Percentiles rank a stretch among this genome's conserved stretches.
Conservation (phyloP, 116 monocot species). For the Cymodocea nodosa region DNA sequence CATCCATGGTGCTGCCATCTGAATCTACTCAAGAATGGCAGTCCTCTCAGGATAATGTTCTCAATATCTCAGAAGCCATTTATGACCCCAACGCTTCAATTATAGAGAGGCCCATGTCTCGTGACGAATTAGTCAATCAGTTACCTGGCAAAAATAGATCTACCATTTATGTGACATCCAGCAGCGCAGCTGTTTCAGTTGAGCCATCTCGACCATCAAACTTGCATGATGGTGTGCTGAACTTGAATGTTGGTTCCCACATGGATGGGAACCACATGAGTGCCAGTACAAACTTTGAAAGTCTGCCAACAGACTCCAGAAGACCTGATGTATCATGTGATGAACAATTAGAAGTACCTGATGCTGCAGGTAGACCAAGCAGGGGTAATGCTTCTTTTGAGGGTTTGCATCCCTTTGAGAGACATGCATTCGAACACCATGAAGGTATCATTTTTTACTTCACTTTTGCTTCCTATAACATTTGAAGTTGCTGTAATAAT, state of each 20-base stretch:
- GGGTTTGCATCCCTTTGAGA: slow-evolving; percentile 22
- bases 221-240: slow-evolving; percentile 26
- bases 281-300: slow-evolving; percentile 17
- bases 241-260: slow-evolving; percentile 21
- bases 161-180: slow-evolving; percentile 23
- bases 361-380: slow-evolving; percentile 20
- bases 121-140: slow-evolving; percentile 36
- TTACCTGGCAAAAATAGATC: slow-evolving; percentile 14
- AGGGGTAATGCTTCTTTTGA: slow-evolving; percentile 23
- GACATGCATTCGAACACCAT: slow-evolving; percentile 33
- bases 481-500: too few relatives aligned
- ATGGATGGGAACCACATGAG: slow-evolving; percentile 26
- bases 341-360: slow-evolving; percentile 22
- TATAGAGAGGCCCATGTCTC: slow-evolving; percentile 20
- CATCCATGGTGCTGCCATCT: slow-evolving; percentile 16
- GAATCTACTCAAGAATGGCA: slow-evolving; percentile 22
- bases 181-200: slow-evolving; percentile 9
- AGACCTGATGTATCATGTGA: slow-evolving; percentile 31
- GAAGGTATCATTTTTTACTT: slow-evolving; percentile 33
- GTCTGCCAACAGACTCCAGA: slow-evolving; percentile 12
- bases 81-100: slow-evolving; percentile 11
- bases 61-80: slow-evolving; percentile 18
- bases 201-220: slow-evolving; percentile 21
- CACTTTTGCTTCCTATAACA: background rate
- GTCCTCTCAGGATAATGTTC: slow-evolving; percentile 18